Percentiles rank a stretch among this genome's conserved stretches.
These are phyloP conservation scores for Vigna unguiculata DNA, from an alignment of 306 rosid genomes.

Conservation along the genomic window DNA sequence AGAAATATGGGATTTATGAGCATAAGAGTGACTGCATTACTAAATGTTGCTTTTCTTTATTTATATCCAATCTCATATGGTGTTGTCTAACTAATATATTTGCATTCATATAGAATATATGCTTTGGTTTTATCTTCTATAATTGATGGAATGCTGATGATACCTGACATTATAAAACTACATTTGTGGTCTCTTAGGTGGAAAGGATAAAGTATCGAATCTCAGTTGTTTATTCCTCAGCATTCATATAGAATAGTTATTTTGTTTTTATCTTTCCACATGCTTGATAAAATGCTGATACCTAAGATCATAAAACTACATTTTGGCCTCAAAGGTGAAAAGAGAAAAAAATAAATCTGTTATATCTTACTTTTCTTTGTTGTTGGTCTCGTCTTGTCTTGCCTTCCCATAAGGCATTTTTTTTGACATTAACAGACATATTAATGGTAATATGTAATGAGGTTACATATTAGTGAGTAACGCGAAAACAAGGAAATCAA, in stretches of 20 bases:
- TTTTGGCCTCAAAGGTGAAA: constrained; percentile 20
- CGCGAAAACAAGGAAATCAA: neutral
- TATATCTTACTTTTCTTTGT: constrained; percentile 7
- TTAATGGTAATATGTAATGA: neutral
- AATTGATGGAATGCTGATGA: constrained; percentile 10
- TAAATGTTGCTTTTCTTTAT: constrained; percentile 22
- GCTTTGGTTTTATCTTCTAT: neutral
- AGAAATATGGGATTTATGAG: neutral
- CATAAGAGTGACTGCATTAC: constrained; percentile 4
- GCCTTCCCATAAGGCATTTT: constrained; percentile 1
- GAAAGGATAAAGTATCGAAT: constrained; percentile 18
- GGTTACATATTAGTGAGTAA: neutral
- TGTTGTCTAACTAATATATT: constrained; percentile 2
- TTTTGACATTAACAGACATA: neutral
- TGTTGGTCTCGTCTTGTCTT: constrained; percentile 14
- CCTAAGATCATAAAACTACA: neutral
- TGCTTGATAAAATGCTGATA: constrained; percentile 16
- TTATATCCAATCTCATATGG: constrained; percentile 11
- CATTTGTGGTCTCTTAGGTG: constrained; percentile 7
- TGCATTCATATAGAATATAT: constrained; percentile 9
- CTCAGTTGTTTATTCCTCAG: neutral
- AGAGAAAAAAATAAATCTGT: constrained; percentile 3
- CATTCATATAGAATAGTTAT: constrained; percentile 5
- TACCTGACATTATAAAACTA: neutral
- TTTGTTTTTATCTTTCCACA: neutral